phyloP scores from a whole-genome alignment of 495 filamentous ascomycete species.

The Lophium mytilinum region DNA sequence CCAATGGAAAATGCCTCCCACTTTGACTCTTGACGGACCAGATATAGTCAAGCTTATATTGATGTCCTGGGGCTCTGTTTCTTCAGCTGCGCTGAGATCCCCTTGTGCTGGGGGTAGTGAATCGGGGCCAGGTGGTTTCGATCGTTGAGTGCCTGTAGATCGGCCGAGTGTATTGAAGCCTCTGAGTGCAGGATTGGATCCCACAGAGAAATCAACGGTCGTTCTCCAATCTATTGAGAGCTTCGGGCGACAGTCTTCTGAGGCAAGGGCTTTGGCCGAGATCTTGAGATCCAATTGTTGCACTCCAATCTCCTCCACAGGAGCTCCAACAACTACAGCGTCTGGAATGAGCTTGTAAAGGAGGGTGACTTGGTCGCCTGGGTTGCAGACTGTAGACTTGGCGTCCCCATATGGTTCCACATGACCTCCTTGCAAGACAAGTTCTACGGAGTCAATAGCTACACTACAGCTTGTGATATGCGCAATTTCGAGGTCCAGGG shows the following conservation, averaged over 20 bases:
- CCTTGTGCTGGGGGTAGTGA: slow-evolving; percentile 40
- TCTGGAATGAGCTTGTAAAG: slow-evolving; percentile 69
- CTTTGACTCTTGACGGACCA: slow-evolving; percentile 50
- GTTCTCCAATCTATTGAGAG: slow-evolving; percentile 77
- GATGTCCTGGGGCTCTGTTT: slow-evolving; percentile 46
- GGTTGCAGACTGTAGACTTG: slow-evolving; percentile 57
- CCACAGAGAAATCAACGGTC: slow-evolving; percentile 65
- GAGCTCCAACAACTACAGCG: slow-evolving; percentile 32
- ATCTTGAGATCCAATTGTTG: slow-evolving; percentile 56
- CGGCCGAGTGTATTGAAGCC: no score
- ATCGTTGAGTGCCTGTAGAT: not conserved
- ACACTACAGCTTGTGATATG: slow-evolving; percentile 70
- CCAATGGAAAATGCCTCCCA: slow-evolving; percentile 79
- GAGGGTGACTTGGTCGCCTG: slow-evolving; percentile 78
- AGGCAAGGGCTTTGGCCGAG: slow-evolving; percentile 55
- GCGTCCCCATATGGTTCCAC: slow-evolving; percentile 59
- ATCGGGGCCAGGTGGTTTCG: slow-evolving; percentile 22
- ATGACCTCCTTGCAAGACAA: slow-evolving; percentile 56
- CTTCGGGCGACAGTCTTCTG: slow-evolving; percentile 57
- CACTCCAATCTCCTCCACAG: slow-evolving; percentile 30
- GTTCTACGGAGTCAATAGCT: slow-evolving; percentile 55
- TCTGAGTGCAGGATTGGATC: slow-evolving; percentile 39
- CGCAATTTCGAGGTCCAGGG: slow-evolving; percentile 81
- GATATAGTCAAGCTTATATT: slow-evolving; percentile 72
- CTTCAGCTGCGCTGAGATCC: slow-evolving; percentile 29